Percentiles rank a stretch among this genome's conserved stretches.
Conservation (phyloP, 306 rosid genomes). For the Cucumis hystrix region DNA sequence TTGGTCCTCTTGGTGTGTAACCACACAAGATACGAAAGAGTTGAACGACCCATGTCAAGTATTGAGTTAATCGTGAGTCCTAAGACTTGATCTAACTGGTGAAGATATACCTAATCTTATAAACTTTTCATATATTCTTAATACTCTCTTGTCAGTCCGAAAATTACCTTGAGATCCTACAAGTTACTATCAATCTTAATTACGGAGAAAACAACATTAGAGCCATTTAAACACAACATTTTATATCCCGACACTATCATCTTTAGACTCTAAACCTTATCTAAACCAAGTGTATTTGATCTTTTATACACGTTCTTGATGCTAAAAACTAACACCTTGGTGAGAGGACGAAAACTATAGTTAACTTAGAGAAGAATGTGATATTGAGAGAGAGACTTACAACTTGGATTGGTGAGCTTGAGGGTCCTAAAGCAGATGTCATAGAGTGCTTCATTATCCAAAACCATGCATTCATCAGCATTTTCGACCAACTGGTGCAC, state of each 20-base stretch:
- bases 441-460: conserved; percentile 82
- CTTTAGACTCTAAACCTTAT: not conserved
- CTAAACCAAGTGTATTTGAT: not conserved
- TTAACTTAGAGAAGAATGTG: not conserved
- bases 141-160: not conserved
- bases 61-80: not conserved
- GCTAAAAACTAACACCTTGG: not conserved
- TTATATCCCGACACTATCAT: not conserved
- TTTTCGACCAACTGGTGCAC: conserved; percentile 82
- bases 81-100: not conserved
- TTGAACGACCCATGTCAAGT: not conserved
- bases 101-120: not conserved
- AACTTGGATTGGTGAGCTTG: conserved; percentile 86
- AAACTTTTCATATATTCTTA: not conserved
- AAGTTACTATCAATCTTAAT: not conserved
- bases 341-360: not conserved
- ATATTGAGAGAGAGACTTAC: conserved; percentile 25
- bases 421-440: conserved; percentile 87
- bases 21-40: not conserved
- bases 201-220: not conserved
- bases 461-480: conserved; percentile 88
- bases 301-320: not conserved
- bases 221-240: not conserved
- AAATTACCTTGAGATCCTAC: not conserved
- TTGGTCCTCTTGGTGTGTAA: not conserved